Evolutionary conservation across 2,329 filamentous ascomycete species (phyloP), one percentile per base, ranked within the genome.

Genomic region (Colletotrichum cereale): DNA sequence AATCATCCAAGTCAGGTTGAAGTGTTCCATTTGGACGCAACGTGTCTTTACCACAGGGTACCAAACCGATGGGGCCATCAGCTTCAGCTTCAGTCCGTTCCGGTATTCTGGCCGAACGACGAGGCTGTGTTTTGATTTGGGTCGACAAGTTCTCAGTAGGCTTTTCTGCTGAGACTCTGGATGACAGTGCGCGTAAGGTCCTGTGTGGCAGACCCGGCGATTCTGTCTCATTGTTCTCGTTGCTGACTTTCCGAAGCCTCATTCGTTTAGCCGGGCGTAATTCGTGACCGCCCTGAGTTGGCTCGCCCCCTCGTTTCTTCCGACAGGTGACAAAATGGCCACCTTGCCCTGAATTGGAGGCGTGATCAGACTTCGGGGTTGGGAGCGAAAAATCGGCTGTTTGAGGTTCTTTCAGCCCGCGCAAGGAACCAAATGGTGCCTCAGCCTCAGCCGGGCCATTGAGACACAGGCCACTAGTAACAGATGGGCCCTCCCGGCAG

Each of bases 161-260:
- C 7, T 36, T 53, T 29, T 34, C 50, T 7, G 42, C 50, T 5
- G 29, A 29, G 48, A n/a, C n/a, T 42, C 62, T 64, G 21, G 62
- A 7, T 56, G 29, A n/a, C n/a, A n/a, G n/a, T n/a, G n/a, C n/a
- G n/a, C n/a, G n/a, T n/a, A n/a, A n/a, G n/a, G n/a, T n/a, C n/a
- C n/a, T n/a, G n/a, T n/a, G n/a, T n/a, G n/a, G 62, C 21, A 56
- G 38, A 64, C 26, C 63, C 5, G n/a, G 40, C 38, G n/a, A 65
- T 36, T 26, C 36, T 48, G 16, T 40, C 31, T 16, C 2, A 11
- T 18, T 60, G n/a, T n/a, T n/a, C n/a, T n/a, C n/a, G n/a, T n/a
- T n/a, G n/a, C 24, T 7, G 18, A 26, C 24, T 31, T 29, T 14
- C 14, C 12, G n/a, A 50, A 18, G 21, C 34, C 29, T 40, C 2